Evolutionary conservation across 1,284 basidiomycete genomes (phyloP).

Genomic region (Irpex lacteus): DNA sequence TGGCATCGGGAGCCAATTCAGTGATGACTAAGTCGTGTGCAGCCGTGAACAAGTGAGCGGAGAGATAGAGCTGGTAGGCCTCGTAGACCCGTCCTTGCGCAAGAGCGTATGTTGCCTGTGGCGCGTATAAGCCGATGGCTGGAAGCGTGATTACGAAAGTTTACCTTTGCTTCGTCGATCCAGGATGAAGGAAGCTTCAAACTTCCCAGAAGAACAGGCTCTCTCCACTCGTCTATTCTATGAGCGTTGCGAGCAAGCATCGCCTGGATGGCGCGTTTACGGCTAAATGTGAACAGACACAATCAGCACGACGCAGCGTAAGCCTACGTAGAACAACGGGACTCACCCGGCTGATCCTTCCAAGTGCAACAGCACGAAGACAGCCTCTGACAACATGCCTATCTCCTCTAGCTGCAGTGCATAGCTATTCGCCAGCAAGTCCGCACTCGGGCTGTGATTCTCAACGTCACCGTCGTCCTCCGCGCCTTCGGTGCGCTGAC

Average conservation of each 20-base stretch:
- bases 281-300: conserved; percentile 37
- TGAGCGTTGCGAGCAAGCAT: conserved; percentile 76
- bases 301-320: neutral
- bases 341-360: conserved; percentile 76
- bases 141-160: conserved; percentile 8
- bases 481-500: conserved; percentile 20
- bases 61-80: conserved; percentile 78
- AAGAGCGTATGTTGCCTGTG: conserved; percentile 66
- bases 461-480: conserved; percentile 47
- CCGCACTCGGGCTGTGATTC: conserved; percentile 82
- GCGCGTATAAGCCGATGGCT: conserved; percentile 1
- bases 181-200: conserved; percentile 82
- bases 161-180: conserved; percentile 86
- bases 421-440: conserved; percentile 81
- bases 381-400: conserved; percentile 83
- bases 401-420: conserved; percentile 84
- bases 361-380: conserved; percentile 89
- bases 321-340: neutral
- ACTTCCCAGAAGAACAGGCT: conserved; percentile 71
- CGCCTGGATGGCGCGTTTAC: conserved; percentile 80
- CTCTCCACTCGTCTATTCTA: conserved; percentile 67
- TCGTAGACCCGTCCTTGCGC: conserved; percentile 64
- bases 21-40: conserved; percentile 83
- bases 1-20: conserved; percentile 88
- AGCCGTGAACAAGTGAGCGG: conserved; percentile 65